Conservation (phyloP, 163 green algal genomes). For the Trebouxia gelatinosa region DNA sequence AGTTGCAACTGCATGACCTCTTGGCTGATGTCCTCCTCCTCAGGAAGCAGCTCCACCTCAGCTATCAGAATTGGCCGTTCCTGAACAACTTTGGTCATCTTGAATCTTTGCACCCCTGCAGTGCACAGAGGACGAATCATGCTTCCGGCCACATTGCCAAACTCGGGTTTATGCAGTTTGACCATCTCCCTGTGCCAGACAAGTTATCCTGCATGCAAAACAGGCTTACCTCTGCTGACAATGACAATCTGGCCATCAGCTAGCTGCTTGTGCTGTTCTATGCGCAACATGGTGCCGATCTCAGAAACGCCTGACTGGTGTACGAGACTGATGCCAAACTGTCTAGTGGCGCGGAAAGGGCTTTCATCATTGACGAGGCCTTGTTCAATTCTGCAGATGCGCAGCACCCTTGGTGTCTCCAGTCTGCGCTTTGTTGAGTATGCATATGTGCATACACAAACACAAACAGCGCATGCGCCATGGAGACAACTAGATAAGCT, state of each 20-base stretch:
- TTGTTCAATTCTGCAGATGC: constrained; percentile 59
- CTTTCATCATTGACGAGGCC: constrained; percentile 69
- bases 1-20: no score
- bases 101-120: constrained; percentile 15
- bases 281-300: constrained; percentile 69
- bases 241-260: constrained; percentile 61
- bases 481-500: no score
- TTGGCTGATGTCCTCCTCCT: constrained; percentile 9
- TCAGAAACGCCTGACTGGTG: constrained; percentile 46
- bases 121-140: background rate
- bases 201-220: background rate
- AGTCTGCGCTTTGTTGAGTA: no score
- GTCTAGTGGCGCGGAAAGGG: constrained; percentile 59
- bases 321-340: constrained; percentile 84
- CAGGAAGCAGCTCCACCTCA: constrained; percentile 28
- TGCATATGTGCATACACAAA: no score
- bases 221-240: constrained; percentile 41
- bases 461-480: no score
- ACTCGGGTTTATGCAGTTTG: background rate
- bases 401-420: no score
- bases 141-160: background rate
- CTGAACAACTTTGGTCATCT: constrained; percentile 21
- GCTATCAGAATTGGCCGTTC: constrained; percentile 13
- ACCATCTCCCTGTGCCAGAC: no score
- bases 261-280: constrained; percentile 59